Conservation (phyloP, 495 filamentous ascomycete genomes). For the Xylaria sp. region DNA sequence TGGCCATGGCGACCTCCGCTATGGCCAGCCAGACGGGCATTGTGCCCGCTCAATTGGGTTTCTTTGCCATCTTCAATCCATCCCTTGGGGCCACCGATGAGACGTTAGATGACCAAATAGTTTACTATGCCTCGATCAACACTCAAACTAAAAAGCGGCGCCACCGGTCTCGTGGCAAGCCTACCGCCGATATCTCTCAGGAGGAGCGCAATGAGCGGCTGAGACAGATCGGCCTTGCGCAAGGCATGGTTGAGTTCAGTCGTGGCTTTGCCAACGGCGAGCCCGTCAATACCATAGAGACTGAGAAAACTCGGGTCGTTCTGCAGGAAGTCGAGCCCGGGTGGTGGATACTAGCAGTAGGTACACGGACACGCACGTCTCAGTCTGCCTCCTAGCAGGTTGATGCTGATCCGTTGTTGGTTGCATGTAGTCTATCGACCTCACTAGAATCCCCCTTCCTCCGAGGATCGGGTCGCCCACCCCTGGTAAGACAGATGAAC, state of each 20-base stretch:
- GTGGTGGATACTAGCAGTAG: slow-evolving; percentile 95
- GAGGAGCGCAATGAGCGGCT: slow-evolving; percentile 81
- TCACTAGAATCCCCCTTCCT: slow-evolving; percentile 66
- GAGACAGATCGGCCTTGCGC: slow-evolving; percentile 93
- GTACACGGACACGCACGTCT: slow-evolving; percentile 28
- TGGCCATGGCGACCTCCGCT: slow-evolving; percentile 26
- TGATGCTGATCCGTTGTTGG: slow-evolving; percentile 13
- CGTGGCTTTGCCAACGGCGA: slow-evolving; percentile 81
- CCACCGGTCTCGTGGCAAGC: slow-evolving; percentile 46
- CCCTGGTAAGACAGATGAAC: slow-evolving; percentile 29
- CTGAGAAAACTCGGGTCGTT: slow-evolving; percentile 83
- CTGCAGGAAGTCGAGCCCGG: slow-evolving; percentile 79
- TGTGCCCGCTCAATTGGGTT: slow-evolving; percentile 84
- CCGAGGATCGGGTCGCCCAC: slow-evolving; percentile 39
- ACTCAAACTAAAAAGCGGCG: slow-evolving; percentile 47
- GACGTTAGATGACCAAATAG: slow-evolving; percentile 86
- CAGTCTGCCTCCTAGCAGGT: slow-evolving; percentile 15
- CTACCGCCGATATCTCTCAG: slow-evolving; percentile 50
- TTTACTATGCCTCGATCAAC: slow-evolving; percentile 82
- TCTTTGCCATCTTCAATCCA: slow-evolving; percentile 93
- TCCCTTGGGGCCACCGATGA: slow-evolving; percentile 87
- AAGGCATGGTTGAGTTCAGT: slow-evolving; percentile 95
- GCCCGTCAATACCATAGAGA: slow-evolving; percentile 85
- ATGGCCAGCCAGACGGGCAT: slow-evolving; percentile 36
- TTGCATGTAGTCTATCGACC: slow-evolving; percentile 67